Base-by-base conservation (phyloP, 2,329 filamentous ascomycete genomes). In the Chlorencoelia australis region DNA sequence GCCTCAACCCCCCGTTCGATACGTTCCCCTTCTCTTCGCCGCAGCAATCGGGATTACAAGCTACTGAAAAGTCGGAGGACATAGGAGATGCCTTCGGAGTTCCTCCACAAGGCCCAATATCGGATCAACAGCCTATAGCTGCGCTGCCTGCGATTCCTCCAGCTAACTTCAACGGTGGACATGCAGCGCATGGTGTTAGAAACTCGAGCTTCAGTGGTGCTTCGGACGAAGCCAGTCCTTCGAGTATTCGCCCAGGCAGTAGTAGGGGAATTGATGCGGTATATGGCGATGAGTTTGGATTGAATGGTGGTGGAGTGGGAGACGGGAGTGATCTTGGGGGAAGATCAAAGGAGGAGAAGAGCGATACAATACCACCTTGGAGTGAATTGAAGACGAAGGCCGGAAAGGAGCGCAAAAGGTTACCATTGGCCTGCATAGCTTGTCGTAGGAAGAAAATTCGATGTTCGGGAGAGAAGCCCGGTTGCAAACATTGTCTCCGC, bases 401-500 rank as follows among this genome's bases (percentile, higher is more conserved):
- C 2, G 91, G 91, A 11, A 98, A 96, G 59, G 91, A 96, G 59
- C 75, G 91, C 35, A 96, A 96, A 60, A 73, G 91, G 28, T 65
- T 98, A 21, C 91, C 91, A 2, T 67, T 96, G 35, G 91, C 91
- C 11, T 98, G 91, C 57, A 95, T 96, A 52, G 88, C 88, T 24
- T 98, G 91, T 55, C 76, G 91, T 21, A 74, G 91, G 53, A 98
- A 98, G 66, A 98, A 98, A 67, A 96, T 98, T 45, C 79, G 89
- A 35, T 98, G 91, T 58, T 96, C 89, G 0, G 91, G 91, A 40
- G 91, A 96, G 65, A 96, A 95, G 60, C 91, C 91, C 3, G 85
- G 88, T 1, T 98, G 91, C 68, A 95, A 94, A 60, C 91, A 96
- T 62, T 96, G 91, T 56, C 69, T 93, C 41, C 76, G 88, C 39